Conservation (phyloP, 371 early-diverging fungal species). For the Coemansia sp. region DNA sequence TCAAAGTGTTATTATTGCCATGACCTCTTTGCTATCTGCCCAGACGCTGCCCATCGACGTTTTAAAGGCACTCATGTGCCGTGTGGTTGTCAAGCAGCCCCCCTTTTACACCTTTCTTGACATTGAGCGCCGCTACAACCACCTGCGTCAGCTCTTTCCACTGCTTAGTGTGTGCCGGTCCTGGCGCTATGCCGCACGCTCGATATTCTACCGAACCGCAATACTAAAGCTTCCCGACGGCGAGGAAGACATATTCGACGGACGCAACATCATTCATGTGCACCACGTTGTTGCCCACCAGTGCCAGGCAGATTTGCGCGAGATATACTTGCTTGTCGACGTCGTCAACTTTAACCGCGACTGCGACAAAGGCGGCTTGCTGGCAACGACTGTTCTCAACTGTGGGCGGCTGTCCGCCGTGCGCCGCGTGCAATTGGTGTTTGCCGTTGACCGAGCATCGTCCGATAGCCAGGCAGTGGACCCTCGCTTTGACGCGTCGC, state of each 20-base stretch:
- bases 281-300: neutral
- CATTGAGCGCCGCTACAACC: too few species aligned
- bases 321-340: neutral
- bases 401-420: neutral
- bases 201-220: neutral
- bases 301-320: neutral
- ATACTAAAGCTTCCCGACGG: neutral
- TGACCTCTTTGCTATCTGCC: too few species aligned
- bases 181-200: neutral
- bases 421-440: neutral
- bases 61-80: too few species aligned
- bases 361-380: neutral
- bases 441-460: neutral
- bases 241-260: neutral
- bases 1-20: too few species aligned
- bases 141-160: neutral
- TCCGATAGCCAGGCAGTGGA: neutral
- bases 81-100: too few species aligned
- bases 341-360: neutral
- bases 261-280: neutral
- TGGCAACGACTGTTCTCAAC: neutral
- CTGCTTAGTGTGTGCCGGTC: neutral
- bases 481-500: neutral
- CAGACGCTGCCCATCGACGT: too few species aligned
- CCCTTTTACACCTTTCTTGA: too few species aligned